Evolutionary conservation across 2,329 filamentous ascomycete genomes (phyloP).

Genomic region (Xylaria arbuscula): DNA sequence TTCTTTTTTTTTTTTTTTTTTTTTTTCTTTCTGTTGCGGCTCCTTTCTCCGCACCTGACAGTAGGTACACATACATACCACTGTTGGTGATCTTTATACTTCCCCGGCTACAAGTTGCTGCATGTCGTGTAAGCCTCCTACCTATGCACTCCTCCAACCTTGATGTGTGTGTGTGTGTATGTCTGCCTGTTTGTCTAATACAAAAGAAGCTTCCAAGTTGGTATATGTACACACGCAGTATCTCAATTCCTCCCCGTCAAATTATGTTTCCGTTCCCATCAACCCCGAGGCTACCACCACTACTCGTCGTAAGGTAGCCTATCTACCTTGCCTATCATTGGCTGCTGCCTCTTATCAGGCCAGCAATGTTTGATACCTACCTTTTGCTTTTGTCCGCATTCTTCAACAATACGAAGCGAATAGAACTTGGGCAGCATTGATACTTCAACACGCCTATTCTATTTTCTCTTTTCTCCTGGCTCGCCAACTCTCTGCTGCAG

Average conservation of each 20-base stretch:
- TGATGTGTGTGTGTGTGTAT: too few species aligned
- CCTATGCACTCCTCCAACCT: not conserved
- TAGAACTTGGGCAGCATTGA: not conserved
- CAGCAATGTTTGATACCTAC: not conserved
- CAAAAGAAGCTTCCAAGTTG: too few species aligned
- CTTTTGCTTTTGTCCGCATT: not conserved
- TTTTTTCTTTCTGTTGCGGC: not conserved
- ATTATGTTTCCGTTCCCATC: too few species aligned
- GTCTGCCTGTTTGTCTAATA: too few species aligned
- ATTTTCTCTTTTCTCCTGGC: not conserved
- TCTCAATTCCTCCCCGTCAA: too few species aligned
- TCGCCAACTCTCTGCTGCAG: not conserved
- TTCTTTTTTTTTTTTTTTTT: not conserved
- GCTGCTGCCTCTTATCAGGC: not conserved
- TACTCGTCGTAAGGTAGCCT: too few species aligned
- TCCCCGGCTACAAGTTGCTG: too few species aligned
- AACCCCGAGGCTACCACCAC: too few species aligned
- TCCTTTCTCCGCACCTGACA: not conserved
- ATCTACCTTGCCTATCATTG: not conserved
- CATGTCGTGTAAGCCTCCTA: too few species aligned
- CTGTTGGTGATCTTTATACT: not conserved
- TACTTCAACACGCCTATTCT: not conserved
- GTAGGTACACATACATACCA: not conserved
- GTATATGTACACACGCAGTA: too few species aligned
- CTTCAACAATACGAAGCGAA: not conserved